Evolutionary conservation across 805 yeast genomes (phyloP), one percentile per base, ranked within the genome.

Genomic region (Kuraishia piskuri): DNA sequence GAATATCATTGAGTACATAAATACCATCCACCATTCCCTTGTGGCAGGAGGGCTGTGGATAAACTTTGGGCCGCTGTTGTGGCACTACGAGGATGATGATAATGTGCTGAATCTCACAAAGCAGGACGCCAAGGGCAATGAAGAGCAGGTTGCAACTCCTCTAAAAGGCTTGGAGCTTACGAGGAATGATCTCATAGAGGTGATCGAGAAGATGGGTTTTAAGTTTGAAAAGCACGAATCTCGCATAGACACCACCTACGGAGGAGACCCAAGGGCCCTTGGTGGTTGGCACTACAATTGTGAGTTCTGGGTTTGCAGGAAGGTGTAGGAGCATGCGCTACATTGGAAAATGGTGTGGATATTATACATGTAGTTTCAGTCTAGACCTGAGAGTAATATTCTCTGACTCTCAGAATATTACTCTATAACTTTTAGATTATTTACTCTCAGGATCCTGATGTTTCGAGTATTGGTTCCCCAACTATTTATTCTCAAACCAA

Each of bases 41-140:
- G 69, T 71, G 36, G 61, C 63, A 0, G 68, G 65, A 22, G 88
- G 86, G 0, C 53, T 66, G 19, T 84, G 88, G 88, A 67, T 83
- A 24, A 83, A 84, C 60, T 78, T 82, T 61, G 90, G 90, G 0
- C 90, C 89, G 0, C 66, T 84, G 48, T 66, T 82, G 51, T 84
- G 90, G 90, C 92, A 86, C 65, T 82, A 76, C 61, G 90, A 84
- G 58, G 78, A 76, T 53, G 78, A 75, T 36, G 70, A 65, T 19
- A 68, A 67, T 17, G 61, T 66, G 9, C 60, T 58, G 3, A 57
- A 64, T 7, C 57, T 59, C 1, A 59, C 60, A 4, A 51, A 55
- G 1, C 61, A 60, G 3, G 61, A 66, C 25, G 65, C 63, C 3
- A 54, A 54, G 5, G 62, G 58, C 1, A 62, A 65, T 22, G 58